These are phyloP conservation scores for Rehmannia glutinosa DNA, from an alignment of 257 asterid genomes.

Conservation along the genomic window DNA sequence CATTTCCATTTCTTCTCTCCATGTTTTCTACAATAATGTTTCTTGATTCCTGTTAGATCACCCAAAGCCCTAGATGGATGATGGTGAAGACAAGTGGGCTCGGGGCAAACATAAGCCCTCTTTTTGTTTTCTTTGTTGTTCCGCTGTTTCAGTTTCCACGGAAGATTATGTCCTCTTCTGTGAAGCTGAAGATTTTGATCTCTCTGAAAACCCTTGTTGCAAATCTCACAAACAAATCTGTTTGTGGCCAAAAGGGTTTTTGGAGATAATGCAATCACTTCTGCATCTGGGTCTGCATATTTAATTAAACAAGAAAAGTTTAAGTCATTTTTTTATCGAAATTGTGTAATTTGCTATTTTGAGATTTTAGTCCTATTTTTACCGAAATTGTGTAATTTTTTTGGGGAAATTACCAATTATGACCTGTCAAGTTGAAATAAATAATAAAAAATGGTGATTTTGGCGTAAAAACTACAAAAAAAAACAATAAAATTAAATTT, in stretches of 20 bases:
- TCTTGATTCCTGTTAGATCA: conserved; percentile 83
- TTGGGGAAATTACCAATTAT: too few species aligned
- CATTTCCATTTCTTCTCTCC: conserved; percentile 96
- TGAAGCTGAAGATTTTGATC: conserved; percentile 91
- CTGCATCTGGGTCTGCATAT: conserved; percentile 74
- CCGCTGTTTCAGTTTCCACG: conserved; percentile 87
- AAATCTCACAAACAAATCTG: conserved; percentile 78
- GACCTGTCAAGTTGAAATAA: too few species aligned
- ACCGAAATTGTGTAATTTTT: too few species aligned
- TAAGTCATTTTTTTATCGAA: neutral
- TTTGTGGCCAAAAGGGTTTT: conserved; percentile 68
- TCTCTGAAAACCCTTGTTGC: conserved; percentile 91
- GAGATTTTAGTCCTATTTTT: too few species aligned
- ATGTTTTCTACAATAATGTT: conserved; percentile 79
- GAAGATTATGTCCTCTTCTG: conserved; percentile 82
- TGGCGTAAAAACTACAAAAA: too few species aligned
- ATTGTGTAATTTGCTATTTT: too few species aligned
- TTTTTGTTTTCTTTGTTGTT: conserved; percentile 55
- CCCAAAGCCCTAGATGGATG: conserved; percentile 84
- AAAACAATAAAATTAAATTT: too few species aligned
- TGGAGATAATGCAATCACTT: conserved; percentile 83
- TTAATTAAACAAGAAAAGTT: neutral
- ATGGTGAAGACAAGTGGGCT: conserved; percentile 70
- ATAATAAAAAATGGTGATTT: too few species aligned
- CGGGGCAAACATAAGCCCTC: conserved; percentile 80